A percentile compares a stretch with the other conserved stretches of the same genome.
Evolutionary conservation across 1,284 basidiomycete species (phyloP).

Genomic region (Takashimella tepidaria): DNA sequence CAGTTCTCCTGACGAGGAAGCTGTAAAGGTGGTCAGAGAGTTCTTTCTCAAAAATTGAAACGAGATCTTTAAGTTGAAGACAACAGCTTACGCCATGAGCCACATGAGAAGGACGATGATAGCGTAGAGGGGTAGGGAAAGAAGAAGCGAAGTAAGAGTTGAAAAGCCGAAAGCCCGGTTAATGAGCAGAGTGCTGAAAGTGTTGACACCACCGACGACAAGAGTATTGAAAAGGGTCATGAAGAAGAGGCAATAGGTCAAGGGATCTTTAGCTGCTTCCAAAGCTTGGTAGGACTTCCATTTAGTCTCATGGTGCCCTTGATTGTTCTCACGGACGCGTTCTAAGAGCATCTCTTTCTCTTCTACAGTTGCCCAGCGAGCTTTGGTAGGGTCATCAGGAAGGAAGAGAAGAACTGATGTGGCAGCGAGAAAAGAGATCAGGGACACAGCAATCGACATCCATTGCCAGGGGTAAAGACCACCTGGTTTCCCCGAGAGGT

Average conservation of each 20-base stretch:
- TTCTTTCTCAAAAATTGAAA: no score
- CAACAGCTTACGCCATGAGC: not conserved
- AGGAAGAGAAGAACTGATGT: constrained; percentile 23
- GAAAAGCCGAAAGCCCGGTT: constrained; percentile 22
- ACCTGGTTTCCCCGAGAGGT: not conserved
- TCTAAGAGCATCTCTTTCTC: constrained; percentile 30
- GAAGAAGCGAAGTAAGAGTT: constrained; percentile 16
- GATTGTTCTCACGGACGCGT: constrained; percentile 28
- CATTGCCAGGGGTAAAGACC: constrained; percentile 2
- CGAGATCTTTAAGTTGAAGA: not conserved
- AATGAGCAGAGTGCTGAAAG: constrained; percentile 17
- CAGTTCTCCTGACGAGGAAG: constrained; percentile 9
- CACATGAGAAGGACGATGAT: constrained; percentile 5
- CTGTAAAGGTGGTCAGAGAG: constrained; percentile 5
- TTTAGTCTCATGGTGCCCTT: constrained; percentile 23
- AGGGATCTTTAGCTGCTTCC: constrained; percentile 24
- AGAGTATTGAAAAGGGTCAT: constrained; percentile 10
- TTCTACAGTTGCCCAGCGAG: constrained; percentile 23
- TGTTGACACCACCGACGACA: constrained; percentile 17
- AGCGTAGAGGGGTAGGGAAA: constrained; percentile 13
- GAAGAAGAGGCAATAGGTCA: not conserved
- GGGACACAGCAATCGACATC: not conserved
- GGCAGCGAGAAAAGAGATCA: constrained; percentile 1
- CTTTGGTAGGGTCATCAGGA: constrained; percentile 25
- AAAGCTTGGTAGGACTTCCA: constrained; percentile 25